Evolutionary conservation across 805 yeast genomes (phyloP).

Genomic region (Metschnikowia chrysomelidarum): DNA sequence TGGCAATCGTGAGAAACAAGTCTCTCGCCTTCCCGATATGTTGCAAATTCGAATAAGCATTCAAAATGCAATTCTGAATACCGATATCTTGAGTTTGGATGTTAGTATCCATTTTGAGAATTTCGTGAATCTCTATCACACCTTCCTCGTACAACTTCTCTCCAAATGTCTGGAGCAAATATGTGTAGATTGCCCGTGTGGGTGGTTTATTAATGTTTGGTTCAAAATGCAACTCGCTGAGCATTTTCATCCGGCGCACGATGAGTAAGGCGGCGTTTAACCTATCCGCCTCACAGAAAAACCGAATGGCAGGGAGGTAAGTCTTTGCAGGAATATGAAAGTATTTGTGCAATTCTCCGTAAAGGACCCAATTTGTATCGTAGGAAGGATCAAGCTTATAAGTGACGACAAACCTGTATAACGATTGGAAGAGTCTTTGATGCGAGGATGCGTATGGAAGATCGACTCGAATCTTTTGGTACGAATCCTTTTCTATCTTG

Average conservation of each 20-base stretch:
- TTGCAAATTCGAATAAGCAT: conserved; percentile 59
- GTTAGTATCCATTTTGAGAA: conserved; percentile 57
- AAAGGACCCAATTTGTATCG: conserved; percentile 58
- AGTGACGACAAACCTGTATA: conserved; percentile 31
- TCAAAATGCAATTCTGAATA: conserved; percentile 60
- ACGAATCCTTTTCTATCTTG: conserved; percentile 28
- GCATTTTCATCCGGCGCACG: conserved; percentile 57
- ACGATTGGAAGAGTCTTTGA: conserved; percentile 25
- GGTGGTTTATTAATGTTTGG: conserved; percentile 18
- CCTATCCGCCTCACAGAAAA: conserved; percentile 51
- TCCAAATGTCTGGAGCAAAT: conserved; percentile 62
- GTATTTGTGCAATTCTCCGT: conserved; percentile 52
- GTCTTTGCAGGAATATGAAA: conserved; percentile 58
- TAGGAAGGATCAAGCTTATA: conserved; percentile 29
- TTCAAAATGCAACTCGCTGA: conserved; percentile 51
- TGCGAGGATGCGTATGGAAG: conserved; percentile 27
- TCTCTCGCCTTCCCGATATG: conserved; percentile 57
- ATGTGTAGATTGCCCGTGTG: conserved; percentile 50
- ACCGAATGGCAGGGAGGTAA: conserved; percentile 56
- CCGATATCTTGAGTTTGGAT: conserved; percentile 52
- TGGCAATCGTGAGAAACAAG: conserved; percentile 55
- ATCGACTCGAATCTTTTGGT: conserved; percentile 26
- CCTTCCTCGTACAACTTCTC: conserved; percentile 60
- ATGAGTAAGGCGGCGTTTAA: conserved; percentile 62
- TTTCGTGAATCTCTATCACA: conserved; percentile 59